These are phyloP conservation scores for Zasmidium citrigriseum DNA, from an alignment of 2,329 filamentous ascomycete genomes.

Conservation along the genomic window DNA sequence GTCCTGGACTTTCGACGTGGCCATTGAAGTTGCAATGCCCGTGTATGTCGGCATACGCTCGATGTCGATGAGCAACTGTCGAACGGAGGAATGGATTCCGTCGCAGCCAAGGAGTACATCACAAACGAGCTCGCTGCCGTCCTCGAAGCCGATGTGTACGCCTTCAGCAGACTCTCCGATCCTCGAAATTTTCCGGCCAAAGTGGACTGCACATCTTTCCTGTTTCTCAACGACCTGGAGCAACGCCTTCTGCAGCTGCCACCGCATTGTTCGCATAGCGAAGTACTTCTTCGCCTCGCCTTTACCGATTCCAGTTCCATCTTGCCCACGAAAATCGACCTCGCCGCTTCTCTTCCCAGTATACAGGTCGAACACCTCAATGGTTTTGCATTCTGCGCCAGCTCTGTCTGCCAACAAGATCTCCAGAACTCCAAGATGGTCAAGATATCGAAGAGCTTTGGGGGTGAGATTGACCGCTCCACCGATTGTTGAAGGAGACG, in stretches of 20 bases:
- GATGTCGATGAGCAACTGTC: slow-evolving; percentile 49
- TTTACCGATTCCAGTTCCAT: slow-evolving; percentile 10
- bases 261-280: slow-evolving; percentile 5
- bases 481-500: slow-evolving; percentile 10
- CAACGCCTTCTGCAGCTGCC: slow-evolving; percentile 4
- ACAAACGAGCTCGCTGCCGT: slow-evolving; percentile 45
- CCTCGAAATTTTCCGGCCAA: slow-evolving; percentile 42
- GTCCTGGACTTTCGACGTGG: slow-evolving; percentile 29
- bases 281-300: slow-evolving; percentile 1
- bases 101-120: slow-evolving; percentile 58
- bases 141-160: slow-evolving; percentile 51
- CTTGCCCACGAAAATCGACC: slow-evolving; percentile 6
- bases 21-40: slow-evolving; percentile 44
- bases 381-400: slow-evolving; percentile 7
- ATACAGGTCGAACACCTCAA: slow-evolving; percentile 9
- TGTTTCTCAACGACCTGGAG: slow-evolving; percentile 3
- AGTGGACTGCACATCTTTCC: slow-evolving; percentile 34
- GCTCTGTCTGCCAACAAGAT: background rate
- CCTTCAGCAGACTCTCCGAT: slow-evolving; percentile 23
- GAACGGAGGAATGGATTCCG: slow-evolving; percentile 60
- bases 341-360: slow-evolving; percentile 5
- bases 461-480: slow-evolving; percentile 17
- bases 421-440: slow-evolving; percentile 11
- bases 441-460: slow-evolving; percentile 14
- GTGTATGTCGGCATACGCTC: slow-evolving; percentile 38